Evolutionary conservation across 192 early-diverging fungal species (phyloP), one percentile per base, ranked within the genome.

Genomic region (Geranomyces variabilis): DNA sequence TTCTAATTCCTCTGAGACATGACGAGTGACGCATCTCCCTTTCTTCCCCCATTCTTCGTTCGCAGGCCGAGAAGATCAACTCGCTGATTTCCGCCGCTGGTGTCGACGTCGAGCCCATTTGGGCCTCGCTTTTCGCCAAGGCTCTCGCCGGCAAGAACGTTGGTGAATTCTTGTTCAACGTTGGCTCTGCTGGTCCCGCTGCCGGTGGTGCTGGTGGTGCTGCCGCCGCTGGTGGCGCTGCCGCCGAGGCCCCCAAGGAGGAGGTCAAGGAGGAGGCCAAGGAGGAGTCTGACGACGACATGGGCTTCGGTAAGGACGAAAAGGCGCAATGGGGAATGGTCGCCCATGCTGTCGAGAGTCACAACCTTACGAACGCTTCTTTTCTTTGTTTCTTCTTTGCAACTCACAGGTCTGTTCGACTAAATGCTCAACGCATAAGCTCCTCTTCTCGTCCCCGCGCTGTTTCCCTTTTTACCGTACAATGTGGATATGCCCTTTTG

Each of bases 231-330:
- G 89, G 77, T 74, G 88, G 81, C 66, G 89, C 84, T 71, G 90
- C 85, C 63, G 89, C 78, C 60, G 87, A 77, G 45, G 86, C 72
- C 63, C 67, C 79, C 67, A 77, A 83, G 73, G 90, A 91, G 82
- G 90, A 92, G 77, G 85, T 90, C 75, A 91, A 93, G 87, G 93
- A 92, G 85, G 92, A 94, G 83, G 89, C 87, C 73, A 91, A 96
- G 76, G 94, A 98, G 83, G 92, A 93, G 81, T 88, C 86, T 53
- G 91, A 92, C 79, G 92, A 92, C 67, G 90, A 93, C 77, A 96
- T 96, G 94, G 94, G 93, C 77, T 96, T 60, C 58, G 51, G 51
- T 53, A 53, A 8, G 36, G 10, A 41, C 36, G 36, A 41, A 3
- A 41, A 41, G n/a, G n/a, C n/a, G n/a, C n/a, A n/a, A n/a, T n/a